These are phyloP conservation scores for Xylaria sp. DNA, from an alignment of 2,329 filamentous ascomycete species.

Conservation along the genomic window DNA sequence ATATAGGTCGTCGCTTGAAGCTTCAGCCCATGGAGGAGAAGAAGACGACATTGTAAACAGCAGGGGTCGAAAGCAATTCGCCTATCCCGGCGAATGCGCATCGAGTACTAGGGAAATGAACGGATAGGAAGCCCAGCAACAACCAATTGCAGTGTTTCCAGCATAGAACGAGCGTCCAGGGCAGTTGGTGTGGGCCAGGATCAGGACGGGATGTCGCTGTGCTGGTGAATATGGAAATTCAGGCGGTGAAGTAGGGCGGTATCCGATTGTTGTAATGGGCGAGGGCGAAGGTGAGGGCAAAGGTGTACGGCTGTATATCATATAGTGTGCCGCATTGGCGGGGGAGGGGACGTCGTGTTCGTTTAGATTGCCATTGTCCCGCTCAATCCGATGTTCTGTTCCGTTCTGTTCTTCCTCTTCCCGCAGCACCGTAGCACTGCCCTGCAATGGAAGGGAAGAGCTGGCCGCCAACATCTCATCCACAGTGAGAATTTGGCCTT, in stretches of 20 bases:
- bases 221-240: constrained; percentile 12
- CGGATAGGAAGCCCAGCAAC: neutral
- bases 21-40: constrained; percentile 41
- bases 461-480: too few relatives aligned
- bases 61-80: neutral
- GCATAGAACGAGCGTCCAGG: neutral
- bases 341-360: too few relatives aligned
- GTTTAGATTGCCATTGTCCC: too few relatives aligned
- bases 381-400: too few relatives aligned
- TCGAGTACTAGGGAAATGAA: neutral
- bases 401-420: too few relatives aligned
- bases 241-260: constrained; percentile 34
- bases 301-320: too few relatives aligned
- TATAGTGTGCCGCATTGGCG: too few relatives aligned
- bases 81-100: neutral
- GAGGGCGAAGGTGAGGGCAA: too few relatives aligned
- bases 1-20: constrained; percentile 41
- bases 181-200: neutral
- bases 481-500: too few relatives aligned
- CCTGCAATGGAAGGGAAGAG: too few relatives aligned
- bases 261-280: neutral
- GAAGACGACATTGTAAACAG: constrained; percentile 34
- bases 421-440: too few relatives aligned
- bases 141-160: neutral
- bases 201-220: neutral